Base-by-base conservation (phyloP, 1,284 basidiomycete species). In the Ceratobasidium sp. region DNA sequence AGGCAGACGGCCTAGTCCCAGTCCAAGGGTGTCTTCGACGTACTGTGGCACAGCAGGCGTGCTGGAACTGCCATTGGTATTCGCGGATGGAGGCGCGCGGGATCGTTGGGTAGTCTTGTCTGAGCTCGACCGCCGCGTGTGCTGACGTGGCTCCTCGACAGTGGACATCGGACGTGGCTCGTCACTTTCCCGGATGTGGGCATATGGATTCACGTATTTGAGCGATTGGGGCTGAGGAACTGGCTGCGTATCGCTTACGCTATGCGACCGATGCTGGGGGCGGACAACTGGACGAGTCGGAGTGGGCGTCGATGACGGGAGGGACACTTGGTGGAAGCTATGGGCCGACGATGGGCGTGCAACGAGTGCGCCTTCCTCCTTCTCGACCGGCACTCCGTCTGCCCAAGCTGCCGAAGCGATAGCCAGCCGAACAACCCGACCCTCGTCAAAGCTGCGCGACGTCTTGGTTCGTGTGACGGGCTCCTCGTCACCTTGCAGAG, bases 181-280 rank as follows among this genome's bases (percentile, higher is more conserved):
- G 19, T 66, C 64, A 5, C 13, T 16, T 53, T 66, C 64, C 49
- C 64, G 43, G 29, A 66, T 66, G 7, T 66, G 64, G 27, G 64
- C 6, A 46, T 66, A 66, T n/a, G 64, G 64, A 31, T 66, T 66
- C 14, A 41, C 37, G 46, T 66, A 66, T 24, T 66, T 66, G 7
- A 37, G 5, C 6, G 48, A 48, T 29, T 19, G 27, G 9, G 43
- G 43, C 54, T 56, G 54, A 27, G 54, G 54, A 13, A 5, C 27
- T 5, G 64, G 48, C 48, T 8, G 64, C 5, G 64, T 22, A 8
- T 53, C 64, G 48, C 29, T 66, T 8, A 66, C 7, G 49, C 64
- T 66, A 48, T 66, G 39, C 41, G 62, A 64, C 8, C 62, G 62
- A 46, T 48, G 62, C 14, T 29, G 64, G 7, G 62, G 8, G 6